Percentiles rank a stretch among this genome's conserved stretches.
phyloP scores from a whole-genome alignment of 2,329 filamentous ascomycete species.

The Metarhizium guizhouense region DNA sequence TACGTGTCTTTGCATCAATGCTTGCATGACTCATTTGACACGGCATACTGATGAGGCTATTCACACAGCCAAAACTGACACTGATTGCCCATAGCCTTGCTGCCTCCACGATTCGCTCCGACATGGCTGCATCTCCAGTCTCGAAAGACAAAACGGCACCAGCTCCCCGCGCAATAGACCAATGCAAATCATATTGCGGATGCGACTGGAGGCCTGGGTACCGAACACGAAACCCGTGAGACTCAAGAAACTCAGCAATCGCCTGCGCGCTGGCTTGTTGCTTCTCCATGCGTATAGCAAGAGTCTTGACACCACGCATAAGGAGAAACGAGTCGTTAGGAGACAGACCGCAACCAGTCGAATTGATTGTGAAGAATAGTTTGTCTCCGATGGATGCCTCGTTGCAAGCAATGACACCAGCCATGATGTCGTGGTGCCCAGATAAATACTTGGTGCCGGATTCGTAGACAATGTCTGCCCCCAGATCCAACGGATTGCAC shows the following conservation, averaged over 20 bases:
- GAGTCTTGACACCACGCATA: constrained; percentile 90
- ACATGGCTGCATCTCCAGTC: constrained; percentile 75
- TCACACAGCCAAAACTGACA: constrained; percentile 96
- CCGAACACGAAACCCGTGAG: constrained; percentile 84
- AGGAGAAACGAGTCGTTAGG: constrained; percentile 96
- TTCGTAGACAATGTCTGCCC: constrained; percentile 94
- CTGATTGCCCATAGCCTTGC: constrained; percentile 90
- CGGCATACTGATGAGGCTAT: constrained; percentile 97
- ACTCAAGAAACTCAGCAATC: constrained; percentile 88
- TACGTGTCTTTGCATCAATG: constrained; percentile 89
- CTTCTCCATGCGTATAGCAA: constrained; percentile 97
- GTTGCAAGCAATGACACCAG: constrained; percentile 89
- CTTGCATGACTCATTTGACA: constrained; percentile 99
- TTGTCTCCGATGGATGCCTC: constrained; percentile 73
- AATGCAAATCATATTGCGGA: constrained; percentile 92
- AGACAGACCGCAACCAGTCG: constrained; percentile 85
- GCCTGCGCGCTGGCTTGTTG: constrained; percentile 87
- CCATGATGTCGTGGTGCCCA: constrained; percentile 98
- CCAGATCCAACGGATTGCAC: constrained; percentile 85
- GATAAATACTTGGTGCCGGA: constrained; percentile 97
- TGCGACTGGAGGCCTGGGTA: constrained; percentile 93
- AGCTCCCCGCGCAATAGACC: constrained; percentile 88
- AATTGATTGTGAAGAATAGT: constrained; percentile 95
- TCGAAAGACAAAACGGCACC: constrained; percentile 95
- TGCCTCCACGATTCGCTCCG: constrained; percentile 89